These are phyloP conservation scores for Diaporthe aspalathi DNA, from an alignment of 2,329 filamentous ascomycete genomes.

Conservation along the genomic window DNA sequence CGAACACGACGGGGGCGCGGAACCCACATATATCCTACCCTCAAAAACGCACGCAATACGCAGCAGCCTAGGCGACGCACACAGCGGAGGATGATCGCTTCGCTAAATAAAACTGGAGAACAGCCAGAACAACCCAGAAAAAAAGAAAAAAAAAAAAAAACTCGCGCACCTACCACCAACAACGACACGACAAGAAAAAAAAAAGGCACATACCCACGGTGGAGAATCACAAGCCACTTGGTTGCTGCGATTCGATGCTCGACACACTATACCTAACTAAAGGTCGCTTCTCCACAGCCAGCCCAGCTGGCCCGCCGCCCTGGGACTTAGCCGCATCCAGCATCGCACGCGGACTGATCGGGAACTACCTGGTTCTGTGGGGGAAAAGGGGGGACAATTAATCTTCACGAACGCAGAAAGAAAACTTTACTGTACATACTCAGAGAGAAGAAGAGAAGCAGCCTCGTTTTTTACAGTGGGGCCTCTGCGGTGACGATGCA, in stretches of 20 bases:
- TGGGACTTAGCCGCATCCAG: constrained; percentile 8
- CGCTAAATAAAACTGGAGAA: constrained; percentile 7
- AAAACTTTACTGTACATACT: neutral
- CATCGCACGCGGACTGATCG: constrained; percentile 7
- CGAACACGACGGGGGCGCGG: constrained; percentile 17
- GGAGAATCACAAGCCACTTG: too few relatives aligned
- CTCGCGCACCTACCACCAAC: neutral
- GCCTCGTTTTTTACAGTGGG: constrained; percentile 3
- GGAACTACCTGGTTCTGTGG: constrained; percentile 2
- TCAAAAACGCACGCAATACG: too few relatives aligned
- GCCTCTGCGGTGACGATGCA: constrained; percentile 19
- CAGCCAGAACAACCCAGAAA: neutral
- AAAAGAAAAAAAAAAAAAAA: neutral
- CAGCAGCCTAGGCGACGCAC: neutral
- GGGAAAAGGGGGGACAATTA: neutral
- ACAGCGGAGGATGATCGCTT: neutral
- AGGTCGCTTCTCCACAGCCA: too few relatives aligned
- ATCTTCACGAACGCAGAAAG: neutral
- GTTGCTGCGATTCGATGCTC: too few relatives aligned
- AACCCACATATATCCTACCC: too few relatives aligned
- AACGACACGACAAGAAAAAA: neutral
- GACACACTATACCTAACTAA: too few relatives aligned
- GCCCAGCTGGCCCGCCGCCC: constrained; percentile 21
- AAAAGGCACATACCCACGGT: neutral
- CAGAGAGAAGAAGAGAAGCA: neutral